These are phyloP conservation scores for Exophiala phaeomuriformis DNA, from an alignment of 2,329 filamentous ascomycete genomes.

Conservation along the genomic window DNA sequence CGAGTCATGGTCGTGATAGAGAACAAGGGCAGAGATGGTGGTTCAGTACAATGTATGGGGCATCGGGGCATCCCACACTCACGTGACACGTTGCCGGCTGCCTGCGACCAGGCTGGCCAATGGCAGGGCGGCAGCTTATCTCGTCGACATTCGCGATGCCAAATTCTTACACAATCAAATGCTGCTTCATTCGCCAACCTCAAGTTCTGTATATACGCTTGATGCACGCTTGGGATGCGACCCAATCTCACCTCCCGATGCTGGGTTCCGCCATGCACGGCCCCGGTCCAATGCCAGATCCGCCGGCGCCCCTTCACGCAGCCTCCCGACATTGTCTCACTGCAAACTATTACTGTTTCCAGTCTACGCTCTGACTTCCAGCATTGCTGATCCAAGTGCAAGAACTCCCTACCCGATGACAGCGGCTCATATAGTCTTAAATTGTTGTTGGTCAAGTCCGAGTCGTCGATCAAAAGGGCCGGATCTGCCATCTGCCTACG, in stretches of 20 bases:
- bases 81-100: background rate
- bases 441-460: background rate
- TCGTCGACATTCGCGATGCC: conserved; percentile 8
- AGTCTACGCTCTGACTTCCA: too few relatives aligned
- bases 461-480: background rate
- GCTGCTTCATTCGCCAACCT: conserved; percentile 13
- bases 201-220: too few relatives aligned
- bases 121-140: conserved; percentile 15
- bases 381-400: background rate
- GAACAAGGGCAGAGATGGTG: too few relatives aligned
- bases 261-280: conserved; percentile 5
- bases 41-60: too few relatives aligned
- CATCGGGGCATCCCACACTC: background rate
- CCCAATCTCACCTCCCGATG: background rate
- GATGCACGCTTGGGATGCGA: background rate
- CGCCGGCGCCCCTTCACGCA: background rate
- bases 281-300: background rate
- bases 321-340: too few relatives aligned
- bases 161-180: conserved; percentile 26
- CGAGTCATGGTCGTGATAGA: too few relatives aligned
- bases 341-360: too few relatives aligned
- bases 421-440: conserved; percentile 12
- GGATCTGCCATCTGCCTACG: background rate
- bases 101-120: background rate
- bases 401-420: conserved; percentile 4